Conservation (phyloP, 2,329 filamentous ascomycete species). For the Mycogone perniciosa region DNA sequence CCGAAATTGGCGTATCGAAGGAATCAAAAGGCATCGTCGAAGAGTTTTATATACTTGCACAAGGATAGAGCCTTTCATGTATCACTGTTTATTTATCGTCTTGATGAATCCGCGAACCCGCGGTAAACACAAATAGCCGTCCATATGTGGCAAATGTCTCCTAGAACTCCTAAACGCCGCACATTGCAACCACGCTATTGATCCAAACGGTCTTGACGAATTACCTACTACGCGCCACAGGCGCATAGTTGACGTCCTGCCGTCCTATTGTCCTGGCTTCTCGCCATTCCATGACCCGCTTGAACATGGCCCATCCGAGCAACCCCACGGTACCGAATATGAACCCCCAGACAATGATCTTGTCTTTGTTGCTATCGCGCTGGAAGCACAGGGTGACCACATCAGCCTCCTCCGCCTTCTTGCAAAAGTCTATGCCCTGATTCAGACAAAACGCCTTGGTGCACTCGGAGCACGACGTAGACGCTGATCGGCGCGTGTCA, state of each 20-base stretch:
- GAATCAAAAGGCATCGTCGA: constrained; percentile 2
- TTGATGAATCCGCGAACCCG: too few relatives aligned
- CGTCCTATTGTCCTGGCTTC: constrained; percentile 25
- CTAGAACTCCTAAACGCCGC: not conserved
- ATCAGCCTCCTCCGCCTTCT: constrained; percentile 54
- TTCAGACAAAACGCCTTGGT: constrained; percentile 59
- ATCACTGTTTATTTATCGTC: not conserved
- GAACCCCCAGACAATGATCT: constrained; percentile 60
- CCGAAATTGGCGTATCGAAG: constrained; percentile 7
- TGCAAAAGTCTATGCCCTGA: constrained; percentile 56
- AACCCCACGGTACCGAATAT: constrained; percentile 52
- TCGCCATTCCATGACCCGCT: constrained; percentile 39
- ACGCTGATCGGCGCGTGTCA: constrained; percentile 29
- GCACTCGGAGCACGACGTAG: constrained; percentile 52
- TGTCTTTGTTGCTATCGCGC: constrained; percentile 60
- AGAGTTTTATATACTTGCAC: not conserved
- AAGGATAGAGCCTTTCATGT: not conserved
- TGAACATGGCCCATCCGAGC: constrained; percentile 53
- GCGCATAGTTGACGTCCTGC: constrained; percentile 24
- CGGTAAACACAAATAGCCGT: not conserved
- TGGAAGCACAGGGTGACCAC: constrained; percentile 60
- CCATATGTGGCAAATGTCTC: not conserved
- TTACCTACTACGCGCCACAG: constrained; percentile 18
- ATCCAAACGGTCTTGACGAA: not conserved
- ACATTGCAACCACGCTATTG: not conserved